Evolutionary conservation across 805 yeast genomes (phyloP), one percentile per base, ranked within the genome.

Genomic region (Ogataea methylovora): DNA sequence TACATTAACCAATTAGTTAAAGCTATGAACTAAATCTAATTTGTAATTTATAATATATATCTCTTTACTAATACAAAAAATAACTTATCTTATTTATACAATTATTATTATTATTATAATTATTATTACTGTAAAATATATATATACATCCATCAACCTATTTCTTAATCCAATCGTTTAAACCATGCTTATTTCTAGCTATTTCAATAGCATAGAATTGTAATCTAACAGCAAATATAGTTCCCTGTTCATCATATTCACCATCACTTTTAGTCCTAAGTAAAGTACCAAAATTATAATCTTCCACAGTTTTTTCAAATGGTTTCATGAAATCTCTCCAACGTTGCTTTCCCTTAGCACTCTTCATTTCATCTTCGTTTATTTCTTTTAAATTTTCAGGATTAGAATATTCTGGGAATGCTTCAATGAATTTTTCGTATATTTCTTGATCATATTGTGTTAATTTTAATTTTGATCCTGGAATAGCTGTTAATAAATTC

Each of bases 181-280:
- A 70, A 24, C 95, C 95, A 44, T 71, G 71, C 58, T 78, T 84
- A 67, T 92, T 92, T 72, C 98, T 82, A 40, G 85, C 86, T 43
- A 92, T 82, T 67, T 92, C 98, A 53, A 87, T 73, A 36, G 96
- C 96, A 51, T 88, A 84, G 57, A 92, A 92, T 64, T 92, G 97
- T 54, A 90, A 76, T 65, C 97, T 79, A 39, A 90, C 92, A 9
- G 69, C 95, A 49, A 92, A 90, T 34, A 87, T 83, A 30, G 97
- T 84, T 38, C 81, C 77, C 30, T 77, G 74, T 63, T 90, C 85
- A 31, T 75, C 73, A 60, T 92, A 92, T 58, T 85, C 96, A 21
- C 68, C 79, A 30, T 62, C 57, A 24, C 83, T 58, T 44, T 74
- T 77, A n/a, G 74, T 63, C 68, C 99, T 80, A 50, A 92, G 66